phyloP scores from a whole-genome alignment of 331 rosid genomes.

The Pyrus hybrid region DNA sequence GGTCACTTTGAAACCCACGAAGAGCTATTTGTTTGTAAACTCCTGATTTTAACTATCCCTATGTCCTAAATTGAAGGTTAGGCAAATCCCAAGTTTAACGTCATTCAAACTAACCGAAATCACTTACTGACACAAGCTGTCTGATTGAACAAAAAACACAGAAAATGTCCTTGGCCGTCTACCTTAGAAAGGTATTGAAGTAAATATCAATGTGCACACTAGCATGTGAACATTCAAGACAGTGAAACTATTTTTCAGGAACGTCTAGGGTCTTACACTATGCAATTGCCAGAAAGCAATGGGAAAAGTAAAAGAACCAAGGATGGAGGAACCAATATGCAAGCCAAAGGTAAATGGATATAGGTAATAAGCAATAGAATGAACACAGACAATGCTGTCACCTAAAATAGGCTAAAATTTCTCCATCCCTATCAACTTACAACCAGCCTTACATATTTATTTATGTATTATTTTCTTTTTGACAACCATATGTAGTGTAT shows the following conservation, averaged over 20 bases:
- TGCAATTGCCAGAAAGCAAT: slow-evolving; percentile 12
- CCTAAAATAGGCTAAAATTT: background rate
- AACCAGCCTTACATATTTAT: background rate
- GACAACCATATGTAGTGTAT: background rate
- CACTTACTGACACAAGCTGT: background rate
- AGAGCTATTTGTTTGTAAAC: background rate
- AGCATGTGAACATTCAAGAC: background rate
- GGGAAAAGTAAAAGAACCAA: slow-evolving; percentile 10
- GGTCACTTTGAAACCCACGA: background rate
- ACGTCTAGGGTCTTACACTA: slow-evolving; percentile 12
- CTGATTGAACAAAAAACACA: background rate
- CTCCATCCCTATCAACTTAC: background rate
- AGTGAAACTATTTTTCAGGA: background rate
- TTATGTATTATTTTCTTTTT: background rate
- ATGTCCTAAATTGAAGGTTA: background rate
- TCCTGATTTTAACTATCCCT: background rate
- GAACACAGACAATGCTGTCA: background rate
- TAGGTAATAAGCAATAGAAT: background rate
- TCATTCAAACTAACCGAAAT: background rate
- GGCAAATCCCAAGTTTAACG: background rate
- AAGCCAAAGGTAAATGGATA: slow-evolving; percentile 32
- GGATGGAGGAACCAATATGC: slow-evolving; percentile 25
- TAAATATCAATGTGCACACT: background rate
- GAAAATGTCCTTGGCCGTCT: background rate
- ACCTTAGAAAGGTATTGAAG: background rate